A percentile compares a stretch with the other conserved stretches of the same genome.
Conservation (phyloP, 2,329 filamentous ascomycete species). For the Eutypa lata region DNA sequence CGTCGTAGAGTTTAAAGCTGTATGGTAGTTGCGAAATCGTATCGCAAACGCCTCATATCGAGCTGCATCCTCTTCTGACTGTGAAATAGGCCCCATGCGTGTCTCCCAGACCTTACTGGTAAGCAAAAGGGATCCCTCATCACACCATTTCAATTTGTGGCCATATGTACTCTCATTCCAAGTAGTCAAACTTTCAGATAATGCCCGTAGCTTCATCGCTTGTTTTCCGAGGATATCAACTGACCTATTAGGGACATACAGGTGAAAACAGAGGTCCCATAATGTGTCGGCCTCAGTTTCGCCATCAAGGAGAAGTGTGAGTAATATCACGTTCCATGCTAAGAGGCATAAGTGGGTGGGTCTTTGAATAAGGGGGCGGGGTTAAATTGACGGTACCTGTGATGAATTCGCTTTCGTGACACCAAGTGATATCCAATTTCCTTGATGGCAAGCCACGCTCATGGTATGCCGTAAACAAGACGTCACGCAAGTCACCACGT, state of each 20-base stretch:
- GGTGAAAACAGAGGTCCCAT: slow-evolving; percentile 57
- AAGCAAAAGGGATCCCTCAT: slow-evolving; percentile 40
- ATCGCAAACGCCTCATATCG: slow-evolving; percentile 2
- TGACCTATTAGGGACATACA: slow-evolving; percentile 39
- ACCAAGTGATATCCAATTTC: slow-evolving; percentile 54
- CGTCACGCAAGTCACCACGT: slow-evolving; percentile 54
- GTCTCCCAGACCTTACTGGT: slow-evolving; percentile 38
- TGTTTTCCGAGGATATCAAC: slow-evolving; percentile 38
- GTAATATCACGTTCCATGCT: slow-evolving; percentile 55
- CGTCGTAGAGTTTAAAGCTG: not conserved
- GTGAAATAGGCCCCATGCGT: slow-evolving; percentile 23
- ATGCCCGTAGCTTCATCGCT: slow-evolving; percentile 37
- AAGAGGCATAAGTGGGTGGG: slow-evolving; percentile 4
- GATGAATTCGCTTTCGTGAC: slow-evolving; percentile 48
- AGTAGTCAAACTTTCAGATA: slow-evolving; percentile 33
- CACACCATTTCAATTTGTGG: slow-evolving; percentile 43
- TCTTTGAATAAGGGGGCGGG: not conserved
- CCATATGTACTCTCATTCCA: slow-evolving; percentile 48
- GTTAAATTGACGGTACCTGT: slow-evolving; percentile 37
- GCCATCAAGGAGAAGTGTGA: slow-evolving; percentile 48
- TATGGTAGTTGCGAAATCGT: not conserved
- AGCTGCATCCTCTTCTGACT: slow-evolving; percentile 5
- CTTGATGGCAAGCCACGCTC: slow-evolving; percentile 35
- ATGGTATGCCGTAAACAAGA: slow-evolving; percentile 51
- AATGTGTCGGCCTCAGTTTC: slow-evolving; percentile 26